Evolutionary conservation across 345 rosid genomes (phyloP).

Genomic region (Anastatica hierochuntica): DNA sequence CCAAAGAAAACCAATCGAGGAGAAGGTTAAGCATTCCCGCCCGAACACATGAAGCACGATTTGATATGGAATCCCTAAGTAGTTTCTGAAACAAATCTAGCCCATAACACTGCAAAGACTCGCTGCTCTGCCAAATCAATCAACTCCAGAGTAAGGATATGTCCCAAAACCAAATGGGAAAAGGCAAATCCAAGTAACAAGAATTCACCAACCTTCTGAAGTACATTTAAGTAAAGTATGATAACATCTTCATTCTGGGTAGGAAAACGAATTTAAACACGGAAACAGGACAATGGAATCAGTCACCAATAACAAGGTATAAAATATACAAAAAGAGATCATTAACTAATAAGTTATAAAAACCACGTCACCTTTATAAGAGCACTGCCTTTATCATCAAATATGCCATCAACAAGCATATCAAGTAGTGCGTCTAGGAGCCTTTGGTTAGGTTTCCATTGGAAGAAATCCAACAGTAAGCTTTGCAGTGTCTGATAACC

Average conservation of each 20-base stretch:
- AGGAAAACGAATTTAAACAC: slow-evolving; percentile 13
- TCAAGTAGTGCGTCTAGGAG: slow-evolving; percentile 81
- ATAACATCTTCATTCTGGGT: slow-evolving; percentile 93
- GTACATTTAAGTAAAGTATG: slow-evolving; percentile 73
- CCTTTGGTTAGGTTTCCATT: slow-evolving; percentile 66
- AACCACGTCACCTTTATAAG: slow-evolving; percentile 53
- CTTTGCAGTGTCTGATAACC: slow-evolving; percentile 88
- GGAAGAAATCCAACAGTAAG: slow-evolving; percentile 78
- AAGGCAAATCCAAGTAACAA: slow-evolving; percentile 10
- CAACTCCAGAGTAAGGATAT: slow-evolving; percentile 30
- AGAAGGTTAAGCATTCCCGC: slow-evolving; percentile 93
- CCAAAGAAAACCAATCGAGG: slow-evolving; percentile 91
- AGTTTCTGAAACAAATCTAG: slow-evolving; percentile 70
- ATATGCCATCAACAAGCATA: slow-evolving; percentile 96
- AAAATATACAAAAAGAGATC: background rate
- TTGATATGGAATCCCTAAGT: slow-evolving; percentile 83
- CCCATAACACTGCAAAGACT: slow-evolving; percentile 71
- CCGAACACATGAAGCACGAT: slow-evolving; percentile 79
- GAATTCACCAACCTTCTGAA: slow-evolving; percentile 76
- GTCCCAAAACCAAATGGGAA: slow-evolving; percentile 2
- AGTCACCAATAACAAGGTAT: slow-evolving; percentile 21
- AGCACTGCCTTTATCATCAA: slow-evolving; percentile 54
- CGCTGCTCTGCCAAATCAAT: slow-evolving; percentile 99
- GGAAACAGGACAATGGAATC: slow-evolving; percentile 13
- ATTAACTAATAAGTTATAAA: slow-evolving; percentile 1